Evolutionary conservation across 495 filamentous ascomycete species (phyloP).

Genomic region (Tetracladium marchalianum): DNA sequence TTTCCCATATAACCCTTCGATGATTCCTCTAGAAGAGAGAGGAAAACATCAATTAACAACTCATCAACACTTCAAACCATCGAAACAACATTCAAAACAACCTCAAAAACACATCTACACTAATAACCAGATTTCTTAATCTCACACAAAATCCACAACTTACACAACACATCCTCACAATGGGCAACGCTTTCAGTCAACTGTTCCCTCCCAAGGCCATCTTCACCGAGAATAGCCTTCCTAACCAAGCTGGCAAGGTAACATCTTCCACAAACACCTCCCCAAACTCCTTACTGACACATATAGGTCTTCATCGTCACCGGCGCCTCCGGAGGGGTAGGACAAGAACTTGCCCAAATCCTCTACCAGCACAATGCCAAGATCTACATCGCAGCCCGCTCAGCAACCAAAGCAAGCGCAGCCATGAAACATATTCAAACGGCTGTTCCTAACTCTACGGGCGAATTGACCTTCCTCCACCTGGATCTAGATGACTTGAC

Average conservation of each 20-base stretch:
- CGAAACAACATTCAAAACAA: no score
- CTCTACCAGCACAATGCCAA: constrained; percentile 48
- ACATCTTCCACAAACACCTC: not conserved
- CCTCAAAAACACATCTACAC: no score
- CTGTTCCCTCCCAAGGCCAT: constrained; percentile 10
- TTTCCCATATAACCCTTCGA: no score
- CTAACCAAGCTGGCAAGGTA: constrained; percentile 18
- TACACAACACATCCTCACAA: not conserved
- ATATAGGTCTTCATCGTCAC: constrained; percentile 18
- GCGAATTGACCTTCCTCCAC: constrained; percentile 29
- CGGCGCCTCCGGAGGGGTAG: constrained; percentile 38
- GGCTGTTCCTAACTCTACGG: constrained; percentile 12
- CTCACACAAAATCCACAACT: no score
- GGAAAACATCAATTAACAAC: no score
- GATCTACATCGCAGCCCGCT: constrained; percentile 57
- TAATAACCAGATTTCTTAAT: no score
- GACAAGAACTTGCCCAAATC: constrained; percentile 52
- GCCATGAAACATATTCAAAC: constrained; percentile 39
- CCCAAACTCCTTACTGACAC: not conserved
- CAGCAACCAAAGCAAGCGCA: constrained; percentile 36
- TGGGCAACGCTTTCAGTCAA: constrained; percentile 12
- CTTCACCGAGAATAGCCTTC: constrained; percentile 14
- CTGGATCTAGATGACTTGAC: constrained; percentile 33
- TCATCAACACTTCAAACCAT: no score
- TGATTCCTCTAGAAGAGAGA: no score